A percentile compares a stretch with the other conserved stretches of the same genome.
Evolutionary conservation across 148 eudicot species (phyloP).

Genomic region (Rhododendron mucronatum): DNA sequence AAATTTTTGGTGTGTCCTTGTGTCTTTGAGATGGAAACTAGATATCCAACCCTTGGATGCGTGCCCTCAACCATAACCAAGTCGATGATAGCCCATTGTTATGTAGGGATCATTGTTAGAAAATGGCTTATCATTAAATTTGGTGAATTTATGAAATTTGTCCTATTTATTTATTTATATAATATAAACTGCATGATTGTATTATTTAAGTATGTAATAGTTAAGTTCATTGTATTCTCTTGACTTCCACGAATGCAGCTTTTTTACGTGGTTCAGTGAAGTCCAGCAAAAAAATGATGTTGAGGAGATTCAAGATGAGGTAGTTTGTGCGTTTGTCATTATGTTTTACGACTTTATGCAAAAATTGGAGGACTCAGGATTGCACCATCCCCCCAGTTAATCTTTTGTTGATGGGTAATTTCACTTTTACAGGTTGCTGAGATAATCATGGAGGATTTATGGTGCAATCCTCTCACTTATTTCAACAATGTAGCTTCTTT

Average conservation of each 20-base stretch:
- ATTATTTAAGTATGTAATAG: neutral
- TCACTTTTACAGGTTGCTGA: constrained; percentile 70
- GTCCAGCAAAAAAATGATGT: constrained; percentile 45
- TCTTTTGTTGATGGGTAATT: neutral
- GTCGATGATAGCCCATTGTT: no score
- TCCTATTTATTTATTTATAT: no score
- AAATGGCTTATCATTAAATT: no score
- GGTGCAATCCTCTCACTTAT: constrained; percentile 89
- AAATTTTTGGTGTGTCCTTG: no score
- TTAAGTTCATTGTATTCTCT: constrained; percentile 6
- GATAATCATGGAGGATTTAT: constrained; percentile 88
- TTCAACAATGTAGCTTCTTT: constrained; percentile 57
- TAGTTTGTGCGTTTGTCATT: constrained; percentile 9
- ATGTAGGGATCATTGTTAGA: no score
- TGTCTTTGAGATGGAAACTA: no score
- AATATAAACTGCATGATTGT: no score
- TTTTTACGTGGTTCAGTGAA: constrained; percentile 82
- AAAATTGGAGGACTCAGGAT: neutral
- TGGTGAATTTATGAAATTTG: neutral
- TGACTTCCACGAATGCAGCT: constrained; percentile 44
- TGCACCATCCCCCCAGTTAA: neutral
- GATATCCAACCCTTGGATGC: no score
- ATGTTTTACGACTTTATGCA: no score
- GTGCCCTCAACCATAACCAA: no score
- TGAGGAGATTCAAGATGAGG: constrained; percentile 76